Base-by-base conservation (phyloP, 2,329 filamentous ascomycete species). In the Penicillium freii region DNA sequence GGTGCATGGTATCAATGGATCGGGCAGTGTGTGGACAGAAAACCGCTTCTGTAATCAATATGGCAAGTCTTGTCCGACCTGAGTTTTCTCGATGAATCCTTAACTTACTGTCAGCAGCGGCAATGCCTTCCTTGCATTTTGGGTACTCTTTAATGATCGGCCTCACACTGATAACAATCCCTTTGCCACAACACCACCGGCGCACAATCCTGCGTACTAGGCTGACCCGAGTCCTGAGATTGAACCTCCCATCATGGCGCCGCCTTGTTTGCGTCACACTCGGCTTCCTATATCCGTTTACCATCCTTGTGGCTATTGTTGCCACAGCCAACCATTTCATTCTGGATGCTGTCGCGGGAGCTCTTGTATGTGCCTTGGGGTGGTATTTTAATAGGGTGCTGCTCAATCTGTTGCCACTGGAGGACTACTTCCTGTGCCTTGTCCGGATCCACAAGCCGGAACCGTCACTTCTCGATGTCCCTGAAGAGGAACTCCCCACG, bases 21-120 rank as follows among this genome's bases (percentile, higher is more conserved):
- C 85, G 61, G 84, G 84, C 68, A 88, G 85, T 62, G 84, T 90
- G 0, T 90, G 87, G 87, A 89, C 87, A 0, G 82, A 86, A 48
- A 90, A 90, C 73, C 82, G 80, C 59, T 90, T 90, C 72, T 90
- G 87, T 73, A 90, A 90, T 70, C 87, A 90, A 73, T 90, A 90
- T 71, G 87, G 85, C 81, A 67, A 74, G 80, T 73, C 8, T 11
- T 5, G 27, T 17, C 31, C 36, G 31, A 4, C 8, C 36, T 5
- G 11, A 47, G 19, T 17, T 4, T 17, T 38, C 51, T 31, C 8
- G 2, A 39, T 19, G 7, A 13, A 38, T 17, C 11, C 23, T 8
- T 31, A 11, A 42, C 51, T 62, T 34, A 62, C 25, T 51, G 13
- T 33, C 3, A 15, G 17, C 49, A 86, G 85, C 86, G 54, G 88